Base-by-base conservation (phyloP, 1,284 basidiomycete species). In the Stereum hirsutum region DNA sequence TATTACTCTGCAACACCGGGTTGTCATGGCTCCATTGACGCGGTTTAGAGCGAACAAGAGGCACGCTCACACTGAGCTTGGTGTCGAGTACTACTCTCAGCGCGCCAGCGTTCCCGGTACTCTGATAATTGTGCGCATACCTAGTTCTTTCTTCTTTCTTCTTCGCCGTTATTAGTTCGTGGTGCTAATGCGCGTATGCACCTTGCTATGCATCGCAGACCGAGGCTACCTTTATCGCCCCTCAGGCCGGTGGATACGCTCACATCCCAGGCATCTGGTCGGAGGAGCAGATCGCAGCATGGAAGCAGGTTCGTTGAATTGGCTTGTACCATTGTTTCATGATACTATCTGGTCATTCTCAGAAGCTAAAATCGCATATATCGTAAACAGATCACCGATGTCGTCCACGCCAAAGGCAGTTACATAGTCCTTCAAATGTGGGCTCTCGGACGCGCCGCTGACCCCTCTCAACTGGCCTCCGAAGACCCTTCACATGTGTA, bases 21-120 rank as follows among this genome's bases (percentile, higher is more conserved):
- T 75, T 31, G 70, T 68, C 5, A 55, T 75, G 38, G 70, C 71
- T 1, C 74, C 74, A 2, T 52, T 74, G 43, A 75, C 74, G 6
- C 55, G 65, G 39, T 52, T 50, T 50, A 58, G 66, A 24, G 65
- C 64, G 8, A 52, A 57, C 44, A 45, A 42, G 6, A 38, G 49
- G 12, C 56, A 62, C 34, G 56, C 56, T 11, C 62, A 43, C 8
- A 44, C 44, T 10, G 57, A 61, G 17, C 48, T 65, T 10, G 60
- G 57, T 14, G 53, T 58, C 15, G 62, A 66, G 32, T 74, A 77
- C 54, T 77, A 76, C 54, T 45, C 53, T 0, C 74, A 77, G 50
- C 61, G 74, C 8, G 68, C 62, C 2, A 57, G 54, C 26, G 51
- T 51, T 0, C 64, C 66, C 0, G 74, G 74, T 0, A 69, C 70